Percentiles rank a stretch among this genome's conserved stretches.
These are phyloP conservation scores for Hypoxylon sp. DNA, from an alignment of 2,329 filamentous ascomycete genomes.

Conservation along the genomic window DNA sequence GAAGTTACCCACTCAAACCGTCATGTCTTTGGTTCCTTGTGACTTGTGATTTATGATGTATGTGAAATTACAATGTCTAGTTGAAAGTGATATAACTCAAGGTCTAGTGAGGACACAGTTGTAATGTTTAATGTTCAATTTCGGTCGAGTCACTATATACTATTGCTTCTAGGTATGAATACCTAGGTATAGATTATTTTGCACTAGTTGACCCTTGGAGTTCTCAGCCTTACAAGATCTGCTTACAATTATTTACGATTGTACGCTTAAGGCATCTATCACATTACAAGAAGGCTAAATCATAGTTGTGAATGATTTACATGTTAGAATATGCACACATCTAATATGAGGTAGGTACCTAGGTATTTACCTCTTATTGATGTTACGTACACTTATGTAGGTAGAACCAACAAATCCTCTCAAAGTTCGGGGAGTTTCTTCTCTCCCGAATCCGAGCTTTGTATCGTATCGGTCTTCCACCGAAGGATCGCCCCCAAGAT, in stretches of 20 bases:
- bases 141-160: background rate
- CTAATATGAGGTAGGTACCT: no score
- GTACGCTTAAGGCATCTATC: no score
- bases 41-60: constrained; percentile 9
- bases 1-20: constrained; percentile 74
- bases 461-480: background rate
- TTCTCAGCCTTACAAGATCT: no score
- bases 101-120: no score
- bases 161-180: background rate
- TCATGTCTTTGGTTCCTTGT: constrained; percentile 4
- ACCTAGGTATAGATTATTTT: background rate
- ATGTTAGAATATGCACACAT: no score
- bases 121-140: background rate
- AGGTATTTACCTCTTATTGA: no score
- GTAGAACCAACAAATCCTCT: background rate
- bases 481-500: background rate
- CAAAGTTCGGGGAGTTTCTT: background rate
- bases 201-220: no score
- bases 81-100: no score
- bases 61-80: background rate
- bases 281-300: no score
- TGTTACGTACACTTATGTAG: no score
- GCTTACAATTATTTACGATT: no score
- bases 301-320: no score
- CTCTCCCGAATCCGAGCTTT: background rate